Evolutionary conservation across 805 yeast species (phyloP).

Genomic region (Kregervanrija pseudodelftensis): DNA sequence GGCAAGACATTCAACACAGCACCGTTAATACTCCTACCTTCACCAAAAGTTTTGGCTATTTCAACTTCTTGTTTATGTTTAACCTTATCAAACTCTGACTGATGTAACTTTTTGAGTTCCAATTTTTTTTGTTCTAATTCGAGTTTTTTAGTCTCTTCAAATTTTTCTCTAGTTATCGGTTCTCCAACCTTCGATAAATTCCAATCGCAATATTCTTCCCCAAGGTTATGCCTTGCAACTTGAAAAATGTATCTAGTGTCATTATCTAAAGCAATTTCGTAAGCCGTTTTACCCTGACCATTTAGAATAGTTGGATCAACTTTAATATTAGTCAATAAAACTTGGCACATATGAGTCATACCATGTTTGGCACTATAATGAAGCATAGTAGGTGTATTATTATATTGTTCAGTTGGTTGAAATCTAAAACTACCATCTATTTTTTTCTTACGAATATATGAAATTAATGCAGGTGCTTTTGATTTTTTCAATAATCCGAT

Average conservation of each 20-base stretch:
- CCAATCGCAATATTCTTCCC: slow-evolving; percentile 67
- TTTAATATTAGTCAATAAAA: slow-evolving; percentile 54
- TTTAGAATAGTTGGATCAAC: slow-evolving; percentile 62
- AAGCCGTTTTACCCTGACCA: slow-evolving; percentile 54
- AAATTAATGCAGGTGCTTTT: slow-evolving; percentile 65
- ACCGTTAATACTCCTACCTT: slow-evolving; percentile 30
- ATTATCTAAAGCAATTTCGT: slow-evolving; percentile 49
- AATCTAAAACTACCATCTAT: slow-evolving; percentile 42
- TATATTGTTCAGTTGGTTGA: slow-evolving; percentile 46
- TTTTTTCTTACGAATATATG: slow-evolving; percentile 52
- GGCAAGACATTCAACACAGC: slow-evolving; percentile 12
- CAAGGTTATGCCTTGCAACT: slow-evolving; percentile 56
- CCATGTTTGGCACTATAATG: slow-evolving; percentile 74
- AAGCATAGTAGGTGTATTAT: slow-evolving; percentile 61
- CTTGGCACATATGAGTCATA: slow-evolving; percentile 56
- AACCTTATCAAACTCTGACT: slow-evolving; percentile 33
- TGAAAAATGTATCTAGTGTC: slow-evolving; percentile 54
- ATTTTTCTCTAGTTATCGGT: slow-evolving; percentile 50
- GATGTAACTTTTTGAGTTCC: slow-evolving; percentile 35
- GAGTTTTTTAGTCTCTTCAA: slow-evolving; percentile 33
- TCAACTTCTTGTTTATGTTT: slow-evolving; percentile 33
- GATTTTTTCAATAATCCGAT: slow-evolving; percentile 58
- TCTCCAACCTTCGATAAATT: slow-evolving; percentile 52
- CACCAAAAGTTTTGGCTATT: slow-evolving; percentile 24
- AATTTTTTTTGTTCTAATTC: slow-evolving; percentile 30